Conservation (phyloP, 2,329 filamentous ascomycete species). For the Beauveria varroae region DNA sequence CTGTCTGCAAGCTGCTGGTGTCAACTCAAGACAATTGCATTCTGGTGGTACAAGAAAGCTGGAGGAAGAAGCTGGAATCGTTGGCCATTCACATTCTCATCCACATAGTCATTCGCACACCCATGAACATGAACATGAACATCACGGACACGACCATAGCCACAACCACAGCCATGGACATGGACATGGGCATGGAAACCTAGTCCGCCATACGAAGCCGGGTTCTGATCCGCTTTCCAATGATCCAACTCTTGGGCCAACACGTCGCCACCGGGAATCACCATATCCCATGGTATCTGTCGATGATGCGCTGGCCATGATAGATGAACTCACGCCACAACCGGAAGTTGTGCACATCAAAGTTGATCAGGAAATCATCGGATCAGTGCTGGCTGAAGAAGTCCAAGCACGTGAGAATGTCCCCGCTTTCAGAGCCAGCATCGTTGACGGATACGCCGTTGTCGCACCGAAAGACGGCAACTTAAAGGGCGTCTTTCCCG, state of each 20-base stretch:
- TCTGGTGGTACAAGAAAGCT: slow-evolving; percentile 74
- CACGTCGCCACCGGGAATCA: slow-evolving; percentile 70
- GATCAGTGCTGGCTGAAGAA: slow-evolving; percentile 74
- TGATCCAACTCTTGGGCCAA: slow-evolving; percentile 52
- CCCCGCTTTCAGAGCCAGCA: slow-evolving; percentile 89
- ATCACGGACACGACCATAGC: slow-evolving; percentile 18
- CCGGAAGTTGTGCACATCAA: slow-evolving; percentile 49
- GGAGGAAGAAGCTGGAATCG: slow-evolving; percentile 71
- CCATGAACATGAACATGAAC: slow-evolving; percentile 24
- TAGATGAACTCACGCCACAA: slow-evolving; percentile 64
- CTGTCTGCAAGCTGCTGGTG: slow-evolving; percentile 81
- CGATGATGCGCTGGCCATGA: slow-evolving; percentile 66
- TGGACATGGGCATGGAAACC: slow-evolving; percentile 53
- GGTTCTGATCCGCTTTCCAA: slow-evolving; percentile 51
- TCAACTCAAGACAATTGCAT: slow-evolving; percentile 73
- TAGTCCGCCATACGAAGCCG: slow-evolving; percentile 65
- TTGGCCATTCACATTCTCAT: slow-evolving; percentile 19
- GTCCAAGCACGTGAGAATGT: slow-evolving; percentile 75
- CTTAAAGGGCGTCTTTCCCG: slow-evolving; percentile 75
- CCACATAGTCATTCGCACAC: slow-evolving; percentile 19
- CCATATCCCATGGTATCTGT: slow-evolving; percentile 91
- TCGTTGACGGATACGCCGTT: slow-evolving; percentile 92
- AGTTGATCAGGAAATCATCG: slow-evolving; percentile 61
- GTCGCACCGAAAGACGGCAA: slow-evolving; percentile 56
- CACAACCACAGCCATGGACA: slow-evolving; percentile 36